Evolutionary conservation across 495 filamentous ascomycete genomes (phyloP).

Genomic region (Aspergillus saccharolyticus): DNA sequence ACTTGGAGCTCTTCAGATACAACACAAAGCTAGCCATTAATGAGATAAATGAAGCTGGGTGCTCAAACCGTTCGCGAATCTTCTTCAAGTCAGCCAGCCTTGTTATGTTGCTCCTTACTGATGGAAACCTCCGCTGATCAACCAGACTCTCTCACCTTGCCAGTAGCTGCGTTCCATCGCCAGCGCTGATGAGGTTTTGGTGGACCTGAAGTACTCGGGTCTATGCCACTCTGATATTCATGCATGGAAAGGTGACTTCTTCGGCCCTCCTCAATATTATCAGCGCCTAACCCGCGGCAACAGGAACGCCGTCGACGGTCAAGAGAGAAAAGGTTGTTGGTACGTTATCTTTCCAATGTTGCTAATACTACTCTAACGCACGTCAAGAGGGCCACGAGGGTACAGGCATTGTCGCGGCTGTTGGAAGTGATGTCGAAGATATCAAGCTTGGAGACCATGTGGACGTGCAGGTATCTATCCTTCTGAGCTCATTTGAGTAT

Average conservation of each 20-base stretch:
- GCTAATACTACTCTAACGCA: neutral
- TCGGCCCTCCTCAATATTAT: neutral
- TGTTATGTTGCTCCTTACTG: no score
- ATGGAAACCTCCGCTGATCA: no score
- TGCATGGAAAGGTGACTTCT: constrained; percentile 6
- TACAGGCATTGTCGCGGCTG: neutral
- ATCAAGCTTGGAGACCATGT: constrained; percentile 9
- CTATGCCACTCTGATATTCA: constrained; percentile 12
- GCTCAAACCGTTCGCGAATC: no score
- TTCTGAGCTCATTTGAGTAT: neutral
- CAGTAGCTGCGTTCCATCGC: neutral
- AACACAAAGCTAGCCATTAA: no score
- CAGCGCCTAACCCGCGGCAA: no score
- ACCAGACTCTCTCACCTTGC: no score
- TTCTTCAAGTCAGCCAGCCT: no score
- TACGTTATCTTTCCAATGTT: neutral
- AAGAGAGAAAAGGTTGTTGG: neutral
- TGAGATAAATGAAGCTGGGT: no score
- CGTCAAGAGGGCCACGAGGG: constrained; percentile 9
- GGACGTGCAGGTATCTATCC: constrained; percentile 7
- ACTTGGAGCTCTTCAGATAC: no score
- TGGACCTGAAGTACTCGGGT: constrained; percentile 9
- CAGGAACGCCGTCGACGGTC: neutral
- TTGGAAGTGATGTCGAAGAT: neutral
- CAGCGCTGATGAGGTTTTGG: constrained; percentile 9